phyloP scores from a whole-genome alignment of 345 rosid genomes.

The Hevea brasiliensis region DNA sequence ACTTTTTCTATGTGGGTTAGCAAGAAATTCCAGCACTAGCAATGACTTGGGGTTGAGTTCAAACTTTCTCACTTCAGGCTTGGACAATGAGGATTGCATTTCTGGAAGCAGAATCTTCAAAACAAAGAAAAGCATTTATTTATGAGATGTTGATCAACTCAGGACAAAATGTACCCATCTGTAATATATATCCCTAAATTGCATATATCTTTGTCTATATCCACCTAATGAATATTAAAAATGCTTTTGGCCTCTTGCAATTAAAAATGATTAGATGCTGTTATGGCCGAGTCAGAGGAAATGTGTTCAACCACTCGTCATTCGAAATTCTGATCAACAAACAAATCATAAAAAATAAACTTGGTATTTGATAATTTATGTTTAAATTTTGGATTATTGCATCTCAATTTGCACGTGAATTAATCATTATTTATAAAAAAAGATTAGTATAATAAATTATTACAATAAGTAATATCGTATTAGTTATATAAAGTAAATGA shows the following conservation, averaged over 20 bases:
- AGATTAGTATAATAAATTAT: too few species aligned
- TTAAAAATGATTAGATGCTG: background rate
- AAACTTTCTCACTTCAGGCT: background rate
- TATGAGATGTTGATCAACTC: background rate
- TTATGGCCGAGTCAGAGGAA: background rate
- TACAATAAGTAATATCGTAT: too few species aligned
- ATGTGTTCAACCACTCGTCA: background rate
- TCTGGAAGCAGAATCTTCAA: background rate
- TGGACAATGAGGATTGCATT: background rate
- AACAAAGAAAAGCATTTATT: background rate
- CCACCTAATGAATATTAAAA: background rate
- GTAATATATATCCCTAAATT: too few species aligned
- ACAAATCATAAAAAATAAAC: background rate
- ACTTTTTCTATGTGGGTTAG: background rate
- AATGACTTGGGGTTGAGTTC: conserved; percentile 1
- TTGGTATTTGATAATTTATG: background rate
- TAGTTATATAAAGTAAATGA: too few species aligned
- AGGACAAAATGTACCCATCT: background rate
- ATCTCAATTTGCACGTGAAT: too few species aligned
- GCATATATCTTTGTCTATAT: background rate
- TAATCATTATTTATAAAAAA: too few species aligned
- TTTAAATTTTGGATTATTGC: background rate
- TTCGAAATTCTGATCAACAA: background rate
- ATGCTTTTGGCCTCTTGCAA: background rate
- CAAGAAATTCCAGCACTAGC: background rate